Percentiles rank a stretch among this genome's conserved stretches.
These are phyloP conservation scores for Phytophthora sp. DNA, from an alignment of 352 stramenopile genomes.

Conservation along the genomic window DNA sequence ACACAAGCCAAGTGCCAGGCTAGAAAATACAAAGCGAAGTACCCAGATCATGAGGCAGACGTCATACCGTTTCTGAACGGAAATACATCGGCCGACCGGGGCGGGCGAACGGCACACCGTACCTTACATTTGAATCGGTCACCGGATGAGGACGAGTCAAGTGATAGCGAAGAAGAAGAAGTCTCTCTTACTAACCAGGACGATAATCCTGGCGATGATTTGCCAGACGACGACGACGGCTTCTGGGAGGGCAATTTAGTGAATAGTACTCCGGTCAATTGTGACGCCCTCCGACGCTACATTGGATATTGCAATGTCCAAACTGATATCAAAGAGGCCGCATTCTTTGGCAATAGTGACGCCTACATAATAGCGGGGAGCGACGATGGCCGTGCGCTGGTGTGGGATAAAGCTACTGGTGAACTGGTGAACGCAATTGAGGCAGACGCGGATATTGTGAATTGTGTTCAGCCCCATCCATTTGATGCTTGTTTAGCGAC, in stretches of 20 bases:
- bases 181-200: constrained; percentile 20
- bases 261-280: constrained; percentile 57
- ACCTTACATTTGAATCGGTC: constrained; percentile 25
- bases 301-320: constrained; percentile 90
- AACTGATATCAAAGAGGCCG: constrained; percentile 92
- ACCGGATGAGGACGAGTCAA: constrained; percentile 38
- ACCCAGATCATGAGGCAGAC: constrained; percentile 52
- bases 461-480: constrained; percentile 89
- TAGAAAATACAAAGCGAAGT: constrained; percentile 50
- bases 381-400: constrained; percentile 84
- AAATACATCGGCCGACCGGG: not conserved
- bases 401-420: constrained; percentile 87
- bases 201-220: constrained; percentile 22
- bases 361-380: constrained; percentile 87
- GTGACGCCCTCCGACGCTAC: constrained; percentile 72
- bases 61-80: constrained; percentile 43
- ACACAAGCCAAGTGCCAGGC: constrained; percentile 51
- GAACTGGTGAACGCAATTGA: constrained; percentile 83
- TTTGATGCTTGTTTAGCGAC: constrained; percentile 80
- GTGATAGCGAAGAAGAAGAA: constrained; percentile 35
- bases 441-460: constrained; percentile 87
- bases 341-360: constrained; percentile 89
- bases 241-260: constrained; percentile 65
- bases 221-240: constrained; percentile 39
- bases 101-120: not conserved